These are phyloP conservation scores for Beverwykella pulmonaria DNA, from an alignment of 495 filamentous ascomycete genomes.

Conservation along the genomic window DNA sequence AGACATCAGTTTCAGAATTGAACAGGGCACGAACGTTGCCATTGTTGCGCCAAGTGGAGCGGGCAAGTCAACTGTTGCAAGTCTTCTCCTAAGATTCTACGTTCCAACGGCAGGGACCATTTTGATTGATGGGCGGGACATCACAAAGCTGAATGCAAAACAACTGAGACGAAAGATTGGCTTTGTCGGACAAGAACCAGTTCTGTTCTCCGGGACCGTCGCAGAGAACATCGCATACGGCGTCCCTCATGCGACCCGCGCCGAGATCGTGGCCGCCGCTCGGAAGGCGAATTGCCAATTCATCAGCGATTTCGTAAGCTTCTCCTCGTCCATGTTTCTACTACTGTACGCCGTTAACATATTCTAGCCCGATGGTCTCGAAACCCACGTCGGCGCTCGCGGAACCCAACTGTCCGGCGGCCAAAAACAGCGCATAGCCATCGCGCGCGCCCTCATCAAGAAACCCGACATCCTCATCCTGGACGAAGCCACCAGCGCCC, in stretches of 20 bases:
- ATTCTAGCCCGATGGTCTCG: slow-evolving; percentile 78
- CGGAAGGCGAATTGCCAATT: slow-evolving; percentile 96
- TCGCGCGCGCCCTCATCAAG: slow-evolving; percentile 91
- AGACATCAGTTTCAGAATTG: slow-evolving; percentile 83
- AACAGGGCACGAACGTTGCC: slow-evolving; percentile 89
- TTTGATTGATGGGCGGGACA: slow-evolving; percentile 80
- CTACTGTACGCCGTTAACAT: slow-evolving; percentile 14
- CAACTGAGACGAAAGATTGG: slow-evolving; percentile 92
- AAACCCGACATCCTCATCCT: slow-evolving; percentile 94
- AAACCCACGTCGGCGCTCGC: slow-evolving; percentile 88
- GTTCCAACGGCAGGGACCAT: slow-evolving; percentile 76
- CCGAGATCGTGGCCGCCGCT: slow-evolving; percentile 83
- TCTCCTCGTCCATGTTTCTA: neutral
- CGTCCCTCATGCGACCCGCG: slow-evolving; percentile 72
- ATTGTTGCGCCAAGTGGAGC: slow-evolving; percentile 95
- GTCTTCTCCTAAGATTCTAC: slow-evolving; percentile 88
- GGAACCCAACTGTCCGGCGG: slow-evolving; percentile 94
- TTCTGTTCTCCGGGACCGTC: slow-evolving; percentile 92
- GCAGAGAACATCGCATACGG: slow-evolving; percentile 98
- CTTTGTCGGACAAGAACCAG: slow-evolving; percentile 92
- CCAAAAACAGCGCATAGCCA: slow-evolving; percentile 97
- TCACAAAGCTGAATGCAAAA: slow-evolving; percentile 88
- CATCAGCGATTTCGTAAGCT: slow-evolving; percentile 83
- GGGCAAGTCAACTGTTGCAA: slow-evolving; percentile 92
- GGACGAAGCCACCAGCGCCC: slow-evolving; percentile 75